Percentiles rank a stretch among this genome's conserved stretches.
Evolutionary conservation across 2,329 filamentous ascomycete genomes (phyloP).

Genomic region (Fusarium miscanthi): DNA sequence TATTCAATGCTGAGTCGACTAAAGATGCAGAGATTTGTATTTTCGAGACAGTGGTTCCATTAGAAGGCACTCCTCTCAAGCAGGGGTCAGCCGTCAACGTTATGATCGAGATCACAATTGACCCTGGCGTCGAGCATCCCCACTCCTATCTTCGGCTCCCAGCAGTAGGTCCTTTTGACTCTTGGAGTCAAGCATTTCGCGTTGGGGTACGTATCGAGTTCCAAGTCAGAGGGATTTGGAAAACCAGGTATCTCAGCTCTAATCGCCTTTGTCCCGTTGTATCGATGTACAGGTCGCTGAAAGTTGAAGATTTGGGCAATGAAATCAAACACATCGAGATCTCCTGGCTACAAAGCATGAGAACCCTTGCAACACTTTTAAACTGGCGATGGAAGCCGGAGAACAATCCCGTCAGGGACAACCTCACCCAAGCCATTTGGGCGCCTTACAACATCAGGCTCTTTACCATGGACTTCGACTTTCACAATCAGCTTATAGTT

Average conservation of each 20-base stretch:
- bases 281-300: neutral
- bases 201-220: neutral
- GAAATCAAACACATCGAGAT: neutral
- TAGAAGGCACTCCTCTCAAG: neutral
- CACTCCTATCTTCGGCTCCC: neutral
- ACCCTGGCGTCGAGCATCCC: neutral
- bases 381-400: neutral
- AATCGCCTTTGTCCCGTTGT: neutral
- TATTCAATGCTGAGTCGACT: neutral
- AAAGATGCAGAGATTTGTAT: neutral
- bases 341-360: neutral
- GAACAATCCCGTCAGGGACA: neutral
- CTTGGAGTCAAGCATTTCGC: neutral
- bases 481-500: neutral
- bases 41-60: neutral
- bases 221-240: neutral
- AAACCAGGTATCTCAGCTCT: neutral
- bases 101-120: neutral
- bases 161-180: neutral
- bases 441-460: neutral
- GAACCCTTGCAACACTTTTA: neutral
- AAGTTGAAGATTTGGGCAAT: neutral
- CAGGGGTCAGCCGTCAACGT: neutral
- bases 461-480: neutral
- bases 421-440: neutral